Conservation (phyloP, 2,329 filamentous ascomycete genomes). For the Diaporthe helianthi region DNA sequence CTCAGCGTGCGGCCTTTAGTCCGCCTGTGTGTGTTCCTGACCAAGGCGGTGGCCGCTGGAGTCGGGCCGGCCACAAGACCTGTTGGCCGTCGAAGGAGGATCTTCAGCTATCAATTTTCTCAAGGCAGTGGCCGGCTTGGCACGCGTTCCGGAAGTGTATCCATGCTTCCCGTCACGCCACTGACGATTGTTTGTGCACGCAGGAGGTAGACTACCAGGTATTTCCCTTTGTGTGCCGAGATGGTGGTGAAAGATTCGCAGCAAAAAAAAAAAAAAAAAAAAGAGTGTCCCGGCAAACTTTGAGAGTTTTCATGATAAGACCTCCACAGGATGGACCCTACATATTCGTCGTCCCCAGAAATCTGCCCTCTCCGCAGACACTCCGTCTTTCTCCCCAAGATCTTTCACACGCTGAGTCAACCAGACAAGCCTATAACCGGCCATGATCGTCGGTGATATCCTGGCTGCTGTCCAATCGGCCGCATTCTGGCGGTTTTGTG, state of each 20-base stretch:
- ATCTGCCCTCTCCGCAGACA: conserved; percentile 8
- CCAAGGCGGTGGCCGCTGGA: neutral
- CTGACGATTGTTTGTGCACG: neutral
- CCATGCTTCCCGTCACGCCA: conserved; percentile 21
- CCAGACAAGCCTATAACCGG: neutral
- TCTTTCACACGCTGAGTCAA: conserved; percentile 1
- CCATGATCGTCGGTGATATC: conserved; percentile 26
- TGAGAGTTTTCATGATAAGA: neutral
- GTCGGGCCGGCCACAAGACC: conserved; percentile 2
- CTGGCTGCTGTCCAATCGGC: conserved; percentile 8
- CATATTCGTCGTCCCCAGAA: neutral
- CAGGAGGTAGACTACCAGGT: neutral
- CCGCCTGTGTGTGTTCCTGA: neutral
- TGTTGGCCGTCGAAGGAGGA: neutral
- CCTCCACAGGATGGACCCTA: neutral
- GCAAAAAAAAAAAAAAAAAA: too few species aligned
- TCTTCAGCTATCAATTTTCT: too few species aligned
- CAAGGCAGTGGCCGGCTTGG: conserved; percentile 7
- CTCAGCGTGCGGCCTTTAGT: neutral
- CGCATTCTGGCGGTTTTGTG: conserved; percentile 23
- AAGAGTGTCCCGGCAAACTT: neutral
- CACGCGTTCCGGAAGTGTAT: neutral
- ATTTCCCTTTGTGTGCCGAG: neutral
- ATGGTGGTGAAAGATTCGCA: neutral
- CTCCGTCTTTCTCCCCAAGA: conserved; percentile 25